Conservation (phyloP, 139 green algal genomes). For the Axilococcus clingmanii region DNA sequence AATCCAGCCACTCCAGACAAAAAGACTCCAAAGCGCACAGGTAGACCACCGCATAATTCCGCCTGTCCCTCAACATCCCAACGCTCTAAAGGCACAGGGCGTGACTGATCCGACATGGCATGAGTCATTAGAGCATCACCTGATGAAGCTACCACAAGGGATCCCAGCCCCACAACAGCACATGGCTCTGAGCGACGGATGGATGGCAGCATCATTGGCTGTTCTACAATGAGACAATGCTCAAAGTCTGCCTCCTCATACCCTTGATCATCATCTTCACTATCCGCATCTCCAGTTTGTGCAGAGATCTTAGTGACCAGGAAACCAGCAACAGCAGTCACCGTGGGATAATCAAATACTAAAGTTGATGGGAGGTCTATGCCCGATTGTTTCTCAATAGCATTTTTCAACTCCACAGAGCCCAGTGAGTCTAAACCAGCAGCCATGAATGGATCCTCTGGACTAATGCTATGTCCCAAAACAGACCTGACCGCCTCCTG, state of each 20-base stretch:
- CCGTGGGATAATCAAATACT: slow-evolving; percentile 55
- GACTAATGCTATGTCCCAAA: slow-evolving; percentile 28
- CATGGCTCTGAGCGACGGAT: background rate
- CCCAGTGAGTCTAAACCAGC: slow-evolving; percentile 34
- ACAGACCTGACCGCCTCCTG: slow-evolving; percentile 31
- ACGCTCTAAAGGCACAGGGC: slow-evolving; percentile 30
- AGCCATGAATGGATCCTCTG: slow-evolving; percentile 55
- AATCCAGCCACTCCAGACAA: slow-evolving; percentile 38
- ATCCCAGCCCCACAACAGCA: slow-evolving; percentile 11
- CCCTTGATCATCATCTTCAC: background rate
- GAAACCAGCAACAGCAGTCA: slow-evolving; percentile 4
- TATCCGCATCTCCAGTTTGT: slow-evolving; percentile 3
- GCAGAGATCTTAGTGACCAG: background rate
- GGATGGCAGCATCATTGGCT: background rate
- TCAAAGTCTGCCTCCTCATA: background rate
- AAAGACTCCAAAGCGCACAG: slow-evolving; percentile 49
- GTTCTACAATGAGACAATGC: background rate
- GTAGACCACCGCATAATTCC: slow-evolving; percentile 4
- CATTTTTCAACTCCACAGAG: slow-evolving; percentile 34
- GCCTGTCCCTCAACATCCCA: slow-evolving; percentile 34
- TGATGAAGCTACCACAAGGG: background rate
- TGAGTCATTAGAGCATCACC: slow-evolving; percentile 3
- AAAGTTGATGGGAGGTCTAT: slow-evolving; percentile 35
- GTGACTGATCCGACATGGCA: background rate
- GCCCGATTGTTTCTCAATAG: slow-evolving; percentile 27